These are phyloP conservation scores for Monosporascus cannonballus DNA, from an alignment of 2,329 filamentous ascomycete genomes.

Conservation along the genomic window DNA sequence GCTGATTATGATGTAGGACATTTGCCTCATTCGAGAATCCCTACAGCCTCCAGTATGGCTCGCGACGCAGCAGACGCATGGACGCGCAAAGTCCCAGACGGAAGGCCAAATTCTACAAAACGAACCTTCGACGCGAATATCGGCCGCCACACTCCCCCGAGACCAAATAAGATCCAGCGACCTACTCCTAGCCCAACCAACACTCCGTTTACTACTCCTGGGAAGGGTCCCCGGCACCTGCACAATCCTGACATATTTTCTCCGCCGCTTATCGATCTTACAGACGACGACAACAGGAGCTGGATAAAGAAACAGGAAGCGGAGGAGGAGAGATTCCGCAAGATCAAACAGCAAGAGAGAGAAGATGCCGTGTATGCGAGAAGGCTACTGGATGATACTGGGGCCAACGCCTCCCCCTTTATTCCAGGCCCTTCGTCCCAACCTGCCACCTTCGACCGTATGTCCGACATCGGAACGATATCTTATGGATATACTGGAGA, in stretches of 20 bases:
- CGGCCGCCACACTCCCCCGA: constrained; percentile 1
- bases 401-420: constrained; percentile 3
- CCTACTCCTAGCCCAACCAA: constrained; percentile 15
- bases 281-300: constrained; percentile 23
- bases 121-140: constrained; percentile 21
- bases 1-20: neutral
- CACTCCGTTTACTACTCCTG: constrained; percentile 4
- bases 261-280: constrained; percentile 33
- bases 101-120: constrained; percentile 13
- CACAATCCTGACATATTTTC: constrained; percentile 11
- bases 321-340: constrained; percentile 31
- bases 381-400: constrained; percentile 10
- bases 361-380: constrained; percentile 21
- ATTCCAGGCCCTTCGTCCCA: neutral
- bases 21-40: neutral
- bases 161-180: constrained; percentile 28
- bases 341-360: constrained; percentile 29
- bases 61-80: neutral
- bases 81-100: neutral
- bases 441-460: constrained; percentile 4
- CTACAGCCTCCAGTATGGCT: neutral
- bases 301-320: constrained; percentile 23
- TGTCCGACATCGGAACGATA: constrained; percentile 4
- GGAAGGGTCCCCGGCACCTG: neutral
- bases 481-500: neutral